A percentile compares a stretch with the other conserved stretches of the same genome.
phyloP scores from a whole-genome alignment of 371 early-diverging fungal species.

The Apophysomyces trapeziformis region DNA sequence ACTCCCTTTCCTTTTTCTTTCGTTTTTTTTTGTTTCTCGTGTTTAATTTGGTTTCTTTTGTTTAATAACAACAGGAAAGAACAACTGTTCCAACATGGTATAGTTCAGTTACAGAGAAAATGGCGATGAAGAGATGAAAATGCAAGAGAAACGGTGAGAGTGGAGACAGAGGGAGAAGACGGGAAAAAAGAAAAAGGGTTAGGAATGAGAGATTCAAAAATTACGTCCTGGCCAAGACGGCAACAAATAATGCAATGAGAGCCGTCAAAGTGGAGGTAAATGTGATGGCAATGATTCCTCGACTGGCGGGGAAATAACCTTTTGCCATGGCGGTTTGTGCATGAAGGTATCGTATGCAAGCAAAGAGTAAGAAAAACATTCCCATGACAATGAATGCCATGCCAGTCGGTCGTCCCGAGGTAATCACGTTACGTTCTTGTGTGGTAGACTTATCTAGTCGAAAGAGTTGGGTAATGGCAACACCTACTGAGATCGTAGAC shows the following conservation, averaged over 20 bases:
- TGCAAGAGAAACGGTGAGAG: background rate
- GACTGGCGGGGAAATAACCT: slow-evolving; percentile 76
- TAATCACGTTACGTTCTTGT: slow-evolving; percentile 18
- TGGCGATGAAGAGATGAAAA: background rate
- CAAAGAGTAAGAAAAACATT: slow-evolving; percentile 65
- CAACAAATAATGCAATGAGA: slow-evolving; percentile 30
- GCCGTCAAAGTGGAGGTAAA: slow-evolving; percentile 42
- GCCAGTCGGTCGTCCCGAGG: slow-evolving; percentile 50
- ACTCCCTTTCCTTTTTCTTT: background rate
- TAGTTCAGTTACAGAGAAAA: background rate
- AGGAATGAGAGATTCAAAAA: background rate
- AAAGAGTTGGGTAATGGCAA: slow-evolving; percentile 79
- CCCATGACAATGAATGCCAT: slow-evolving; percentile 64
- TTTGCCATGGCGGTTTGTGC: slow-evolving; percentile 69
- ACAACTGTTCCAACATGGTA: slow-evolving; percentile 3
- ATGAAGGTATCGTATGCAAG: slow-evolving; percentile 71
- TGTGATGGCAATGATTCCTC: slow-evolving; percentile 59
- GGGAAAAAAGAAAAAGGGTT: background rate
- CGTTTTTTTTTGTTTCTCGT: background rate
- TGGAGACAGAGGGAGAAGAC: background rate
- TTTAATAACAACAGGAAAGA: background rate
- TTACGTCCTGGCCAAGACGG: slow-evolving; percentile 20
- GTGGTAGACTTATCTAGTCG: slow-evolving; percentile 47
- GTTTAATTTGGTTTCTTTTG: background rate
- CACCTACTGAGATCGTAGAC: slow-evolving; percentile 76